Conservation (phyloP, 2,329 filamentous ascomycete species). For the Stromatinia cepivora region DNA sequence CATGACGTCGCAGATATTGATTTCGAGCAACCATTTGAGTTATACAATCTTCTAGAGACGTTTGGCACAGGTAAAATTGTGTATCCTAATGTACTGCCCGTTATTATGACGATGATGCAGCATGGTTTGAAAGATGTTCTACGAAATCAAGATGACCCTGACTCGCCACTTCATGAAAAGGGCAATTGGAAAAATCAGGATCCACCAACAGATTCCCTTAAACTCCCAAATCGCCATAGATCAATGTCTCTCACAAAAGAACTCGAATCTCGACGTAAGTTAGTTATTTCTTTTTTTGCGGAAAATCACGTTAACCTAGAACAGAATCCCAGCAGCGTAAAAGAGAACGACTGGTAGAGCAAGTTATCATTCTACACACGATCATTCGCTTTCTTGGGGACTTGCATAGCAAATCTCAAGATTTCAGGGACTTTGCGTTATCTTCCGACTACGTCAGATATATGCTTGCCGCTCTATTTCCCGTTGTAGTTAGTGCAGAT, state of each 20-base stretch:
- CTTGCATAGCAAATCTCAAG: constrained; percentile 71
- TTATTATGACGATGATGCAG: constrained; percentile 85
- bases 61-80: constrained; percentile 69
- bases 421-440: constrained; percentile 80
- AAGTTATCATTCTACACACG: constrained; percentile 68
- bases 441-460: constrained; percentile 80
- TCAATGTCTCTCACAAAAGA: constrained; percentile 68
- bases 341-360: constrained; percentile 54
- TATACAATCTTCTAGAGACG: constrained; percentile 69
- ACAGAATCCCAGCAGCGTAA: constrained; percentile 46
- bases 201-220: constrained; percentile 28
- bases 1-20: constrained; percentile 75
- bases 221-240: constrained; percentile 40
- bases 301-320: constrained; percentile 19
- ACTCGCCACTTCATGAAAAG: constrained; percentile 48
- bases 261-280: constrained; percentile 55
- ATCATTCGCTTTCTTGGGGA: constrained; percentile 78
- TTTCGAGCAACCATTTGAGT: constrained; percentile 71
- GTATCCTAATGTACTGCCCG: constrained; percentile 75
- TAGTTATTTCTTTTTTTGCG: not conserved
- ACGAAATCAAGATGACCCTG: constrained; percentile 59
- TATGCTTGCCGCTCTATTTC: constrained; percentile 78
- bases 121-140: constrained; percentile 74
- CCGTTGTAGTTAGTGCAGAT: constrained; percentile 84
- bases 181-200: constrained; percentile 33